Conservation (phyloP, 2,329 filamentous ascomycete genomes). For the Phialocephala sp. region DNA sequence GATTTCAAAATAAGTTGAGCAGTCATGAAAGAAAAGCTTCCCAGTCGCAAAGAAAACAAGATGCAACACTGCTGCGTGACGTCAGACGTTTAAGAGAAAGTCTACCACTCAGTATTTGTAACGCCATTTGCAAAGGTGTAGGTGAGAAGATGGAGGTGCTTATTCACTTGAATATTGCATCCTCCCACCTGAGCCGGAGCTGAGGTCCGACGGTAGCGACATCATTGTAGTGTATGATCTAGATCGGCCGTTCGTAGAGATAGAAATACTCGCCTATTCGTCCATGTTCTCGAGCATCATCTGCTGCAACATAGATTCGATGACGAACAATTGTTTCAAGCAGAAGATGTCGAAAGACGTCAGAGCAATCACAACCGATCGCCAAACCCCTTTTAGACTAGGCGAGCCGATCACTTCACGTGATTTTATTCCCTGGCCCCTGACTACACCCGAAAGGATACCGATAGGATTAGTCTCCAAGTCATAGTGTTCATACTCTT, state of each 20-base stretch:
- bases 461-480: not conserved
- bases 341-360: not conserved
- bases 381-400: not conserved
- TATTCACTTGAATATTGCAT: not conserved
- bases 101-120: not conserved
- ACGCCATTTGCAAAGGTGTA: not conserved
- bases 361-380: not conserved
- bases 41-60: not conserved
- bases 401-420: not conserved
- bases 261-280: not conserved
- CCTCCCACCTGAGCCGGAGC: conserved; percentile 1
- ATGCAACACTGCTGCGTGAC: conserved; percentile 6
- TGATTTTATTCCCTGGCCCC: not conserved
- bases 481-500: not conserved
- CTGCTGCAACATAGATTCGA: not conserved
- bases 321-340: not conserved
- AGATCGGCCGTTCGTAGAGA: not conserved
- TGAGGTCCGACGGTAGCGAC: not conserved
- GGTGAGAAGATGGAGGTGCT: not conserved
- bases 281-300: not conserved
- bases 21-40: not conserved
- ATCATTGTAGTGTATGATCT: not conserved
- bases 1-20: not conserved
- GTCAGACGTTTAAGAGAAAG: not conserved
- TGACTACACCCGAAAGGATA: not conserved